phyloP scores from a whole-genome alignment of 352 stramenopile genomes.

The Pythium myriotylum region DNA sequence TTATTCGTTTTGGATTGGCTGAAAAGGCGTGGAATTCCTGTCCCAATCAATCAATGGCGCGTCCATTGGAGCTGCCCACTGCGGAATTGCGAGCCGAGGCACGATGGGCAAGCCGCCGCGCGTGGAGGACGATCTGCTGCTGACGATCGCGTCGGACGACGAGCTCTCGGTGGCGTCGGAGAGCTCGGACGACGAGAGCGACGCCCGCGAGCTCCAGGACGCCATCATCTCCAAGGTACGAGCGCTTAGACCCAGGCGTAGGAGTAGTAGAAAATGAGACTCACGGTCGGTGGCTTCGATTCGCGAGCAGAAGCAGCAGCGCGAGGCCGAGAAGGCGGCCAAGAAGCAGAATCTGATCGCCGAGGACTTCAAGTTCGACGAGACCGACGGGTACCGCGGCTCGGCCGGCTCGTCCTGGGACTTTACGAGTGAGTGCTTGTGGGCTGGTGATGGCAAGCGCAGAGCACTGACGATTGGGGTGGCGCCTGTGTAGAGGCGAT shows the following conservation, averaged over 20 bases:
- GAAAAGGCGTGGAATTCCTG: conserved; percentile 11
- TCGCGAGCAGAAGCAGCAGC: conserved; percentile 44
- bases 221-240: conserved; percentile 74
- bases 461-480: no score
- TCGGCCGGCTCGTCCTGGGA: conserved; percentile 79
- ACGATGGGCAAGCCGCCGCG: conserved; percentile 41
- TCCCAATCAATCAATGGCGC: conserved; percentile 31
- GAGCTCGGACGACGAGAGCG: conserved; percentile 68
- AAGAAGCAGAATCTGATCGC: conserved; percentile 66
- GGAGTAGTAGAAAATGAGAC: no score
- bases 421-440: conserved; percentile 63
- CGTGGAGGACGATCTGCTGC: conserved; percentile 74
- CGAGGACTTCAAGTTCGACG: conserved; percentile 89
- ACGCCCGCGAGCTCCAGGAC: conserved; percentile 46
- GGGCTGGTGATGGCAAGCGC: no score
- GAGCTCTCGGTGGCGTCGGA: conserved; percentile 76
- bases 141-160: conserved; percentile 89
- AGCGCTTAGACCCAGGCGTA: no score
- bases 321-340: conserved; percentile 35
- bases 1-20: conserved; percentile 15
- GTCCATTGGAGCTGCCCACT: conserved; percentile 30
- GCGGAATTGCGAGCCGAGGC: conserved; percentile 15
- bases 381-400: conserved; percentile 52
- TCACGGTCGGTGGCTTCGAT: not conserved
- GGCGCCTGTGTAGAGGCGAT: conserved; percentile 58